Evolutionary conservation across 306 rosid genomes (phyloP).

Genomic region (Adenanthera pavonina): DNA sequence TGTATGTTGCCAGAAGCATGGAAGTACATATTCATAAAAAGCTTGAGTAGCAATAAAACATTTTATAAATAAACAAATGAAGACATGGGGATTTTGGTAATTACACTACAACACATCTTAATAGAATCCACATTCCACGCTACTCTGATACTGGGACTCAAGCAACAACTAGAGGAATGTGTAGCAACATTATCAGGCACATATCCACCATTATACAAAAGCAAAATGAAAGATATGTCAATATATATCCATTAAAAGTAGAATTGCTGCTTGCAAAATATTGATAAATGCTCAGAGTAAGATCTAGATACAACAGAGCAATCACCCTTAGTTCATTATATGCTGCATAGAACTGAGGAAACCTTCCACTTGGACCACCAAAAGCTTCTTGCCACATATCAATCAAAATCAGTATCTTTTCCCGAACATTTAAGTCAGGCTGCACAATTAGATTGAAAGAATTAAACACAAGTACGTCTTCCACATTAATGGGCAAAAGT

Average conservation of each 20-base stretch:
- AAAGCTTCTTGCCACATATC: constrained; percentile 87
- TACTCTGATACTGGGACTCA: background rate
- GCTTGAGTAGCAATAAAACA: constrained; percentile 20
- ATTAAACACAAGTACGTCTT: constrained; percentile 19
- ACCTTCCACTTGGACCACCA: constrained; percentile 67
- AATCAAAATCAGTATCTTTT: constrained; percentile 67
- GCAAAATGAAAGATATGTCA: background rate
- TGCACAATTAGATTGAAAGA: constrained; percentile 48
- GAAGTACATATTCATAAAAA: constrained; percentile 19
- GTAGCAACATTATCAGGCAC: constrained; percentile 5
- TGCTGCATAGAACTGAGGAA: constrained; percentile 71
- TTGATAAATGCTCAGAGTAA: constrained; percentile 12
- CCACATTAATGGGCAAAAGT: background rate
- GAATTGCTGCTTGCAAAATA: background rate
- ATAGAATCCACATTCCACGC: background rate
- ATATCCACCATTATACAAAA: background rate
- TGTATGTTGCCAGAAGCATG: background rate
- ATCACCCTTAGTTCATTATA: constrained; percentile 70
- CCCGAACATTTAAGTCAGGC: constrained; percentile 78
- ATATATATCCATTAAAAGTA: background rate
- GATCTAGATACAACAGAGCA: constrained; percentile 14
- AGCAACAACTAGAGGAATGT: constrained; percentile 19
- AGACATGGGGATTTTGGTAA: background rate
- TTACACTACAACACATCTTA: background rate
- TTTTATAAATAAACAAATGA: background rate